Evolutionary conservation across 2,329 filamentous ascomycete genomes (phyloP).

Genomic region (Aspergillus pseudoterreus): DNA sequence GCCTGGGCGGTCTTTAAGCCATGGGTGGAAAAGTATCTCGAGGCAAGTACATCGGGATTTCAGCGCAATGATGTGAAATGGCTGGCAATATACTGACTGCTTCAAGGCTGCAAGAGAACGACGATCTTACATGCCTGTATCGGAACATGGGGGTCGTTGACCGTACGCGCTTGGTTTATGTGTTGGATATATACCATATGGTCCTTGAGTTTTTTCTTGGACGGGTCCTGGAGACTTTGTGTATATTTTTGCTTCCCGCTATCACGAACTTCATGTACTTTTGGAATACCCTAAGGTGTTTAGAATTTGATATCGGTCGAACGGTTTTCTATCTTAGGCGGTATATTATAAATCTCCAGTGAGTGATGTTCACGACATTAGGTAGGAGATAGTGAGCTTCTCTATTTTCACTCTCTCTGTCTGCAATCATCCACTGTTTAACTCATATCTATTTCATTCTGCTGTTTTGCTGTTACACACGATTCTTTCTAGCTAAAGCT

Average conservation of each 20-base stretch:
- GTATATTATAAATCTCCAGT: too few relatives aligned
- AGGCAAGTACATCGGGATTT: conserved; percentile 33
- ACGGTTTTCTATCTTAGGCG: background rate
- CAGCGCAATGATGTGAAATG: background rate
- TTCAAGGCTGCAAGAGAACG: conserved; percentile 46
- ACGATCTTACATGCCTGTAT: conserved; percentile 51
- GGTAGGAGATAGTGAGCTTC: too few relatives aligned
- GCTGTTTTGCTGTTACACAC: too few relatives aligned
- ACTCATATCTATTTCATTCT: too few relatives aligned
- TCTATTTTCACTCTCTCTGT: too few relatives aligned
- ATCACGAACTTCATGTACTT: background rate
- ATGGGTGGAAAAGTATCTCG: conserved; percentile 55
- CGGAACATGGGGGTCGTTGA: conserved; percentile 25
- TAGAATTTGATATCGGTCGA: background rate
- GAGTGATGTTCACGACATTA: too few relatives aligned
- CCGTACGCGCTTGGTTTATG: background rate
- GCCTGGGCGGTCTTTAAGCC: conserved; percentile 59
- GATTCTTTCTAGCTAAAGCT: too few relatives aligned
- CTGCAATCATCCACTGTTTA: too few relatives aligned
- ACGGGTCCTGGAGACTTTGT: background rate
- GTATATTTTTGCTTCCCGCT: background rate
- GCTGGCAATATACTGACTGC: background rate
- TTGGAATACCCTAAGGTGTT: background rate
- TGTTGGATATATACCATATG: background rate
- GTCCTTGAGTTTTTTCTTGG: background rate